A percentile compares a stretch with the other conserved stretches of the same genome.
Evolutionary conservation across 176 grass and related monocot genomes (phyloP).

Genomic region (Cenchrus fungigraminus): DNA sequence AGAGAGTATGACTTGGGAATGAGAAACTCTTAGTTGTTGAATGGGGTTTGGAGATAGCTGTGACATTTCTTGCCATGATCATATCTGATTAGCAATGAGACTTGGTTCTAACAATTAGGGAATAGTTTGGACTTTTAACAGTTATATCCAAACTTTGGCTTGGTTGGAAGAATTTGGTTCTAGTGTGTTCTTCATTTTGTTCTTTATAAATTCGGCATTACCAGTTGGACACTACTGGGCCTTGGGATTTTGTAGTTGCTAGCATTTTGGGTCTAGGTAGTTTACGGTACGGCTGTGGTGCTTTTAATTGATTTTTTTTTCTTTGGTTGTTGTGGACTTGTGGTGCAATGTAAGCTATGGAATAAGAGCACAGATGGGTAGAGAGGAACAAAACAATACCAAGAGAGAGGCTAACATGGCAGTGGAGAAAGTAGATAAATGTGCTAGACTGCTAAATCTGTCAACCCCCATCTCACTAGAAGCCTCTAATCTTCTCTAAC

Average conservation of each 20-base stretch:
- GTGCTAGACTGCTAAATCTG: background rate
- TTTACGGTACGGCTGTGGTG: background rate
- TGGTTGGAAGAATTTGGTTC: background rate
- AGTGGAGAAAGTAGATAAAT: background rate
- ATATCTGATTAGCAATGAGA: background rate
- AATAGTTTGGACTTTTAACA: background rate
- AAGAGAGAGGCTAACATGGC: too few relatives aligned
- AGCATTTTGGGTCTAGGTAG: background rate
- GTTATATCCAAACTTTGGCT: background rate
- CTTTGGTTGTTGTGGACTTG: background rate
- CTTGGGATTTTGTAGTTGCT: background rate
- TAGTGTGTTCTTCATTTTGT: background rate
- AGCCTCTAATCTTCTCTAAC: conserved; percentile 8
- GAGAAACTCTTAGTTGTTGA: conserved; percentile 3
- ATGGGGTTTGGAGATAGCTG: background rate
- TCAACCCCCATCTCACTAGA: background rate
- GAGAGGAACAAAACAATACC: background rate
- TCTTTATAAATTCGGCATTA: background rate
- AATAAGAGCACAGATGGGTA: too few relatives aligned
- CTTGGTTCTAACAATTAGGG: background rate
- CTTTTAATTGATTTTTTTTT: background rate
- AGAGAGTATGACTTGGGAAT: background rate
- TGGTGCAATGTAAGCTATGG: too few relatives aligned
- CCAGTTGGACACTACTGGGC: background rate
- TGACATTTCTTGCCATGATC: background rate